These are phyloP conservation scores for Beta macrorhiza DNA, from an alignment of 179 eudicot genomes.

Conservation along the genomic window DNA sequence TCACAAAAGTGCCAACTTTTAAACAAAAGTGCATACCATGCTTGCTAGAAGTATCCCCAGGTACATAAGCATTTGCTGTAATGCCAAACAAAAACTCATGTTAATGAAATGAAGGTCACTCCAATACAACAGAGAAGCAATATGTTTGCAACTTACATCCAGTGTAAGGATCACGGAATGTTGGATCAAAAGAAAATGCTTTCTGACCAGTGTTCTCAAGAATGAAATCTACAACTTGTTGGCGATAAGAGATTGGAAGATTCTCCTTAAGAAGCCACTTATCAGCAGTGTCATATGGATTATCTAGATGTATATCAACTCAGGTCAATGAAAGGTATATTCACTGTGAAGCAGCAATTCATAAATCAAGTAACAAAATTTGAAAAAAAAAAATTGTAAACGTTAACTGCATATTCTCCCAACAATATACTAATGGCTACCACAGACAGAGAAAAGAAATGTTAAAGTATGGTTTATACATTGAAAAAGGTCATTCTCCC, in stretches of 20 bases:
- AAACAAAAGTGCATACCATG: slow-evolving; percentile 40
- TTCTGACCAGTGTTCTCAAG: slow-evolving; percentile 78
- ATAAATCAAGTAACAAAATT: neutral
- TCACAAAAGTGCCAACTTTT: neutral
- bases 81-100: slow-evolving; percentile 21
- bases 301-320: slow-evolving; percentile 46
- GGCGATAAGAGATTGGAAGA: slow-evolving; percentile 84
- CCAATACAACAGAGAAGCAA: slow-evolving; percentile 2
- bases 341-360: slow-evolving; percentile 1
- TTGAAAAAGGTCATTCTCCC: slow-evolving; percentile 6
- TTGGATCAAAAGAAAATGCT: slow-evolving; percentile 62
- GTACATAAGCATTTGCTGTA: slow-evolving; percentile 92
- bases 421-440: slow-evolving; percentile 7
- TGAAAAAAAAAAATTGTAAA: neutral
- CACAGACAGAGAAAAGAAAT: neutral
- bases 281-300: slow-evolving; percentile 87
- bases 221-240: slow-evolving; percentile 93
- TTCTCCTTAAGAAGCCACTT: slow-evolving; percentile 95
- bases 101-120: slow-evolving; percentile 15
- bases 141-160: slow-evolving; percentile 59
- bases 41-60: slow-evolving; percentile 60
- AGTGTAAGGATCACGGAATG: slow-evolving; percentile 92
- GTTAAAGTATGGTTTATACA: neutral
- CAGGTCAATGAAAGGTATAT: neutral
- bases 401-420: slow-evolving; percentile 2